Evolutionary conservation across 2,329 filamentous ascomycete species (phyloP), one percentile per base, ranked within the genome.

Genomic region (Fusarium sp.): DNA sequence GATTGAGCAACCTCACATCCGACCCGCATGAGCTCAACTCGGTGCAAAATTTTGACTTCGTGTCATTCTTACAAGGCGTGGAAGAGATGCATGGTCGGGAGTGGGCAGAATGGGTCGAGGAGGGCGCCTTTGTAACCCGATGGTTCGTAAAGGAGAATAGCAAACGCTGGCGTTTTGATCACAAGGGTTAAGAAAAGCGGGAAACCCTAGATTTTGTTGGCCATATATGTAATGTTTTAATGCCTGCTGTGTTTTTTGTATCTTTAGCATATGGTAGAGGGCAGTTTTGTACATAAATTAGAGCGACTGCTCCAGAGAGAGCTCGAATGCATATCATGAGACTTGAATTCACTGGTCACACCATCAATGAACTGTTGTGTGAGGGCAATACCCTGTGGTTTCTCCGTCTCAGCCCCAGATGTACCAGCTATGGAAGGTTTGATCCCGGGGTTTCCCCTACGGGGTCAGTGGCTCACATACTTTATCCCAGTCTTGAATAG

Each of bases 131-230:
- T 29, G 68, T 81, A 20, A 77, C 79, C 5, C 72, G 79, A 14
- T 82, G 81, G 80, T 82, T 79, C 71, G 78, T 81, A 5, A 79
- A 81, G 59, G 81, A 82, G 66, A 82, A 82, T 53, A 76, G 75
- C 64, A 81, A 77, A 67, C 78, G 80, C 62, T 83, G 79, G 75
- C 79, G 77, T 64, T 80, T 80, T 70, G 75, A 70, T 62, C 65
- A 67, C 38, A 27, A 64, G 46, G 71, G 33, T 42, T 74, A 53
- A 73, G 40, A 55, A 29, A n/a, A 56, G 49, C 38, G 56, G 33
- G 22, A 20, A 22, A 53, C 22, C 44, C 46, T 6, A 17, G 40
- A 29, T 35, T 42, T 9, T 24, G 53, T 35, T 65, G 29, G 29
- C 42, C 24, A 61, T 53, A 33, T 14, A 55, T 64, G 27, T 51